These are phyloP conservation scores for Claviceps digitariae DNA, from an alignment of 2,329 filamentous ascomycete species.

Conservation along the genomic window DNA sequence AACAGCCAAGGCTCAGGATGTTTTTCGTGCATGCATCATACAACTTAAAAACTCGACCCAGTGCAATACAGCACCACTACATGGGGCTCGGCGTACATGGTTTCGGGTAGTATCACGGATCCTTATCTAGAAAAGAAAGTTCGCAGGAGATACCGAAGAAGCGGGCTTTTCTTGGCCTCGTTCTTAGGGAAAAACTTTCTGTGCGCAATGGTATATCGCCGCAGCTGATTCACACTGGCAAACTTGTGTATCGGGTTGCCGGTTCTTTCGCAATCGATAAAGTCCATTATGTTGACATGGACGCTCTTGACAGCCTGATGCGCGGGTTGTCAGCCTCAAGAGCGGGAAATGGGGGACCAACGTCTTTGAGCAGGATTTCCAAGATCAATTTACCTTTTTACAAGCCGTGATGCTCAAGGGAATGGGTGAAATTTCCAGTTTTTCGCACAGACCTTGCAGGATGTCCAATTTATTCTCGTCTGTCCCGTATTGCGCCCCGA, in stretches of 20 bases:
- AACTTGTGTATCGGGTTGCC: background rate
- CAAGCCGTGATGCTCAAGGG: background rate
- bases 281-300: slow-evolving; percentile 4
- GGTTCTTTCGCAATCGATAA: slow-evolving; percentile 3
- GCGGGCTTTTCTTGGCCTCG: background rate
- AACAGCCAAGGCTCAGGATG: too few species aligned
- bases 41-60: too few species aligned
- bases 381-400: background rate
- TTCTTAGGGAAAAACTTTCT: background rate
- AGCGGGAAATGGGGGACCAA: background rate
- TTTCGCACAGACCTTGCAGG: slow-evolving; percentile 1
- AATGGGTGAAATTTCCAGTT: background rate
- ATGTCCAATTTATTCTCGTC: background rate
- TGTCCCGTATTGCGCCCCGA: background rate
- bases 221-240: background rate
- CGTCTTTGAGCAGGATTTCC: background rate
- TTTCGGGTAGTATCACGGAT: background rate
- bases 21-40: too few species aligned
- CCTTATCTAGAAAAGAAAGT: background rate
- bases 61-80: too few species aligned
- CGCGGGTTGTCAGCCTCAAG: background rate
- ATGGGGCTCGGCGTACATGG: background rate
- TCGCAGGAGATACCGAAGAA: slow-evolving; percentile 1
- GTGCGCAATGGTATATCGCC: background rate
- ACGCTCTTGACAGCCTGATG: background rate